A percentile compares a stretch with the other conserved stretches of the same genome.
Evolutionary conservation across 192 early-diverging fungal species (phyloP).

Genomic region (Coemansia aciculifera): DNA sequence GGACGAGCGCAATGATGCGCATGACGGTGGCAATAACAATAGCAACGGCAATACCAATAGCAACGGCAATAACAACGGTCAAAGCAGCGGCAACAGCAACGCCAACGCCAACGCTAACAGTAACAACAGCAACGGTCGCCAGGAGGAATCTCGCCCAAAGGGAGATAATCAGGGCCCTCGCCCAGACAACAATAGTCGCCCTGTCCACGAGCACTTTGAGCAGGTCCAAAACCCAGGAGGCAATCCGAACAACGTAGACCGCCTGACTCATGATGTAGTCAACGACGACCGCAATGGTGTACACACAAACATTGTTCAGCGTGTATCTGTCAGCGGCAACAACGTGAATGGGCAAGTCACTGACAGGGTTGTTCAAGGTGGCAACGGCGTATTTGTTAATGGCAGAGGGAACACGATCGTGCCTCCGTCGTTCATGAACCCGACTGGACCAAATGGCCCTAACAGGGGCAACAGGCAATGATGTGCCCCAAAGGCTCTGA

Average conservation of each 20-base stretch:
- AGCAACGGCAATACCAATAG: background rate
- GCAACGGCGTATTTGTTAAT: slow-evolving; percentile 23
- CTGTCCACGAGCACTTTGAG: slow-evolving; percentile 33
- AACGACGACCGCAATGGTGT: slow-evolving; percentile 37
- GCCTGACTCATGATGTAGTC: slow-evolving; percentile 28
- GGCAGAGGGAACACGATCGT: slow-evolving; percentile 38
- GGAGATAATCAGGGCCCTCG: background rate
- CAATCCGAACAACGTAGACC: slow-evolving; percentile 43
- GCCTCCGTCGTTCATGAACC: background rate
- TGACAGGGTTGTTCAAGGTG: slow-evolving; percentile 18
- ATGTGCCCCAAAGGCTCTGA: background rate
- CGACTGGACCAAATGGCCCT: background rate
- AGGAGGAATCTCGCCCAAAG: slow-evolving; percentile 7
- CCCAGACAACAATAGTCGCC: slow-evolving; percentile 10
- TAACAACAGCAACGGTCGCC: slow-evolving; percentile 4
- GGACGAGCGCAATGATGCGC: background rate
- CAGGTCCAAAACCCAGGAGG: slow-evolving; percentile 35
- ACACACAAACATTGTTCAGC: slow-evolving; percentile 37
- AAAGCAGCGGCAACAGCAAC: too few relatives aligned
- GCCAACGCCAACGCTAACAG: background rate
- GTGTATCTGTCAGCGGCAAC: slow-evolving; percentile 33
- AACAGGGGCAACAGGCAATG: background rate
- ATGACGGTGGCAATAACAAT: background rate
- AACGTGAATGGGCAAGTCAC: slow-evolving; percentile 25
- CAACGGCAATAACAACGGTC: too few relatives aligned